Evolutionary conservation across 805 yeast species (phyloP).

Genomic region (Saturnispora bothae): DNA sequence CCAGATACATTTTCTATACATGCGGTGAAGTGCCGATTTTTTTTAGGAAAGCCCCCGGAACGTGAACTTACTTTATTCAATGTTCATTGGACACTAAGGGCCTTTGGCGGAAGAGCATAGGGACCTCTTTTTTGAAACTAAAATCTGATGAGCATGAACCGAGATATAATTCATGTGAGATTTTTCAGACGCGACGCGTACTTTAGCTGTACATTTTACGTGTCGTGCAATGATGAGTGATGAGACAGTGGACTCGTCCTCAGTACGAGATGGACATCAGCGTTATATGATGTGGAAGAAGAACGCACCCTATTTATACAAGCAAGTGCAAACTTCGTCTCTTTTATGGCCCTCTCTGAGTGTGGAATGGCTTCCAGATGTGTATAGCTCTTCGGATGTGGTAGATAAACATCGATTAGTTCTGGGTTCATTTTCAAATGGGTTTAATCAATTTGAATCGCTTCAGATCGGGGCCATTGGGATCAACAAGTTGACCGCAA

Average conservation of each 20-base stretch:
- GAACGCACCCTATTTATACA: constrained; percentile 46
- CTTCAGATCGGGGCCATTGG: constrained; percentile 12
- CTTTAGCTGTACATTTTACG: too few relatives aligned
- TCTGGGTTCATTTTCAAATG: constrained; percentile 56
- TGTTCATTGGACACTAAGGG: too few relatives aligned
- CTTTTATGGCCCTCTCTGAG: constrained; percentile 58
- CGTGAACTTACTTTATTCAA: too few relatives aligned
- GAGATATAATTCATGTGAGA: too few relatives aligned
- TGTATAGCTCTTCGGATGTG: constrained; percentile 26
- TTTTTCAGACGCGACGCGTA: too few relatives aligned
- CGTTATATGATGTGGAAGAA: constrained; percentile 50
- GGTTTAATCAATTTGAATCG: constrained; percentile 27
- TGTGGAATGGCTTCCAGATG: constrained; percentile 55
- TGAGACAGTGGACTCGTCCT: not conserved
- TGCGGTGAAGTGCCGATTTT: too few relatives aligned
- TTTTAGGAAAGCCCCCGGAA: too few relatives aligned
- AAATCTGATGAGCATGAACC: too few relatives aligned
- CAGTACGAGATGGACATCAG: not conserved
- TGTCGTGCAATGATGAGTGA: too few relatives aligned
- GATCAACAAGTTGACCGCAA: not conserved
- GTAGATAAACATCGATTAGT: constrained; percentile 32
- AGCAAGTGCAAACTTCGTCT: constrained; percentile 39
- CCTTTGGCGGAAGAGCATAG: too few relatives aligned
- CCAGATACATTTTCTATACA: too few relatives aligned
- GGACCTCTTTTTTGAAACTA: too few relatives aligned